Base-by-base conservation (phyloP, 1,284 basidiomycete genomes). In the Uromyces viciae-fabae region DNA sequence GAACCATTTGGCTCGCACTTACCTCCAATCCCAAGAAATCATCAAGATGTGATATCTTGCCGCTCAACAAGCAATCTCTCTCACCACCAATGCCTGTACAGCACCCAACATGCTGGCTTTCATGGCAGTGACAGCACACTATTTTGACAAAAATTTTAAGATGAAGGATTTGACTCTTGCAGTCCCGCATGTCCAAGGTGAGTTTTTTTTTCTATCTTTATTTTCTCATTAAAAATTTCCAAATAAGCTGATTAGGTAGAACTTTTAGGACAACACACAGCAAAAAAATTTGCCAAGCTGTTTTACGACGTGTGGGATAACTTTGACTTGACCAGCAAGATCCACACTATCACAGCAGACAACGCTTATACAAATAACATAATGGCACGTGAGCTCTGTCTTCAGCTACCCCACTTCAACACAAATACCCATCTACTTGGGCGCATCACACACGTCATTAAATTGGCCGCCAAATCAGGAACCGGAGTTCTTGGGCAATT, bases 101-200 rank as follows among this genome's bases (percentile, higher is more conserved):
- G 25, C 46, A 38, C 46, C 71, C 5, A 54, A 73, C 36, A 14
- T 15, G 11, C 25, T 25, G 15, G 71, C 71, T 11, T 73, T 49
- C 71, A 73, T 73, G 71, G 40, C 11, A 8, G 52, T 73, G 25
- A 73, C 71, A 7, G 46, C 71, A 28, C 71, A 73, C 38, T 73
- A 31, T 38, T 31, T 73, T 33, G 52, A 46, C 31, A 17, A 8
- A 73, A 54, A 56, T 3, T 56, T 73, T 56, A 2, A 56, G 3
- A 28, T 73, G 33, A 73, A 7, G 46, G 71, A 46, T 2, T 33
- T 73, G 25, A 49, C 49, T 25, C 3, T 73, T 7, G 71, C 42
- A 2, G 33, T 73, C 9, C 71, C 71, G 17, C 71, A 54, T 38
- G 31, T 73, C 33, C 46, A 46, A 73, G 71, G 71, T 73, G n/a